These are phyloP conservation scores for Fusarium tricinctum DNA, from an alignment of 2,329 filamentous ascomycete genomes.

Conservation along the genomic window DNA sequence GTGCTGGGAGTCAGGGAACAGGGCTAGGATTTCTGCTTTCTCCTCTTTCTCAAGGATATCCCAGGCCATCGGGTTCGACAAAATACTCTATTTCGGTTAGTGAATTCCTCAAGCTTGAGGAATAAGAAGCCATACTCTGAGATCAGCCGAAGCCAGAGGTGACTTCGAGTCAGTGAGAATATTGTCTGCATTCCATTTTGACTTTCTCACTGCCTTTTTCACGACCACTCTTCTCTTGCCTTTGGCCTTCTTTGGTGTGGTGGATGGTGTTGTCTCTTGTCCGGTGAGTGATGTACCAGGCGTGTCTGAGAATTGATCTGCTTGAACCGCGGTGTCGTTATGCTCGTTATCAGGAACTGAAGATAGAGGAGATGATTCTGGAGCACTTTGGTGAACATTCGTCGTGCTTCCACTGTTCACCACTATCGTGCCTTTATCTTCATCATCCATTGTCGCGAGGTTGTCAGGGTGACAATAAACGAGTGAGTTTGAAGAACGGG, in stretches of 20 bases:
- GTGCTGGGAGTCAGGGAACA: constrained; percentile 57
- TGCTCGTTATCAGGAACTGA: constrained; percentile 15
- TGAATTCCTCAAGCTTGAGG: neutral
- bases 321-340: constrained; percentile 10
- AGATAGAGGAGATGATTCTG: constrained; percentile 37
- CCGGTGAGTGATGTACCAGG: constrained; percentile 26
- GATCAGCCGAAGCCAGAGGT: constrained; percentile 56
- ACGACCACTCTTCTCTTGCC: constrained; percentile 47
- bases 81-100: constrained; percentile 51
- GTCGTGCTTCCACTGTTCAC: neutral
- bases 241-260: constrained; percentile 14
- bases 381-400: neutral
- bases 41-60: constrained; percentile 54
- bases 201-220: constrained; percentile 49
- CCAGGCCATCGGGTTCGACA: constrained; percentile 58
- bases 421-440: constrained; percentile 7
- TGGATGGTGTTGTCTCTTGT: constrained; percentile 11
- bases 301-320: constrained; percentile 17
- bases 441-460: constrained; percentile 16
- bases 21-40: constrained; percentile 54
- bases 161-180: constrained; percentile 57
- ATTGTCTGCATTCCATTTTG: constrained; percentile 55
- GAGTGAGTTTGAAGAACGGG: no score
- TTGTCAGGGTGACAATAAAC: neutral
- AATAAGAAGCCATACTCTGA: constrained; percentile 50